Conservation (phyloP, 2,329 filamentous ascomycete species). For the Tolypocladium endophyticum region DNA sequence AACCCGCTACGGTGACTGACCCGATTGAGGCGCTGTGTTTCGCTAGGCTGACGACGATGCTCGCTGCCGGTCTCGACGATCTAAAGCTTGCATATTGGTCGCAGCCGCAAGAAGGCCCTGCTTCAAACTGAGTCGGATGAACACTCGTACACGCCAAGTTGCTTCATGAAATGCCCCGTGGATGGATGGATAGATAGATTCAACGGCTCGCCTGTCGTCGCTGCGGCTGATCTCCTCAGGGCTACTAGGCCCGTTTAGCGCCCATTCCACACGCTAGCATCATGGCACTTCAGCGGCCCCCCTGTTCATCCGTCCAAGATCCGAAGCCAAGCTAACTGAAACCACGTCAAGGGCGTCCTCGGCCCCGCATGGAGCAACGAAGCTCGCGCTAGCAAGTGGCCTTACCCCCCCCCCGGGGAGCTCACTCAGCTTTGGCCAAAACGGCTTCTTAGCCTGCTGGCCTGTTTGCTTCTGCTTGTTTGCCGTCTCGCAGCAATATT, state of each 20-base stretch:
- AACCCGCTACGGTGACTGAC: too few relatives aligned
- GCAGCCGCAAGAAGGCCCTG: too few relatives aligned
- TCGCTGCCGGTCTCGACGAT: background rate
- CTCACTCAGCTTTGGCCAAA: background rate
- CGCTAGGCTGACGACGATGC: background rate
- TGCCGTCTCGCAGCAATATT: background rate
- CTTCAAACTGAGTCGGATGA: too few relatives aligned
- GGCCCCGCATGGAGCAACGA: background rate
- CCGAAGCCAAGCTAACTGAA: background rate
- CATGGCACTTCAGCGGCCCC: background rate
- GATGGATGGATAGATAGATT: background rate
- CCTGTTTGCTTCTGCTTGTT: background rate
- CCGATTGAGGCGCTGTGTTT: background rate
- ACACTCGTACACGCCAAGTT: too few relatives aligned
- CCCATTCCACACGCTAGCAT: background rate
- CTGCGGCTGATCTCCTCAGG: background rate
- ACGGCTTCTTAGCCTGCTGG: background rate
- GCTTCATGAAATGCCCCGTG: too few relatives aligned
- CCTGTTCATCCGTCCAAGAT: background rate
- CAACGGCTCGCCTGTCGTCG: too few relatives aligned
- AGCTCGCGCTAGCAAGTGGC: background rate
- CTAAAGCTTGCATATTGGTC: background rate
- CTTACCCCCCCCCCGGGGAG: background rate
- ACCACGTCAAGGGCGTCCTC: background rate
- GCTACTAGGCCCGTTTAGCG: background rate